A percentile compares a stretch with the other conserved stretches of the same genome.
These are phyloP conservation scores for Limnanthes douglasii DNA, from an alignment of 345 rosid genomes.

Conservation along the genomic window DNA sequence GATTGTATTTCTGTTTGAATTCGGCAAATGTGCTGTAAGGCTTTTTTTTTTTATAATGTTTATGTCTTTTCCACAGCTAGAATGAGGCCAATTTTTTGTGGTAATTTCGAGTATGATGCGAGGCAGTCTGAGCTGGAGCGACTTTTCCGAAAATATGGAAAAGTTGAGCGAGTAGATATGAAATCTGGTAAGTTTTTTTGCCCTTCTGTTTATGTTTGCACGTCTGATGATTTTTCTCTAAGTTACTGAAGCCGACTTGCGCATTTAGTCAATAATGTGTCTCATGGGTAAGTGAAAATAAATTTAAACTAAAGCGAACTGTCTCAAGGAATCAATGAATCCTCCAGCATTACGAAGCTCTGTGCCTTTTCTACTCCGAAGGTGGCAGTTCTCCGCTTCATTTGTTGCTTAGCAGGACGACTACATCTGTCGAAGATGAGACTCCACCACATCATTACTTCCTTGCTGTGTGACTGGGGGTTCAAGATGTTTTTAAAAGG, in stretches of 20 bases:
- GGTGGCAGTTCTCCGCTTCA: slow-evolving; percentile 2
- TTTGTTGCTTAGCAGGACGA: slow-evolving; percentile 4
- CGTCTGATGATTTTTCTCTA: neutral
- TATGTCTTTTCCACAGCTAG: too few species aligned
- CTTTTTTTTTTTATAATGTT: too few species aligned
- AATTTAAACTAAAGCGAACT: neutral
- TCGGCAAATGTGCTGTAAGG: too few species aligned
- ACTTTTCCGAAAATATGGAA: slow-evolving; percentile 74
- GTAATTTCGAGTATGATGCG: slow-evolving; percentile 88
- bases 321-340: slow-evolving; percentile 1
- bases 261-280: too few species aligned
- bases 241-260: too few species aligned
- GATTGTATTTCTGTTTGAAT: too few species aligned
- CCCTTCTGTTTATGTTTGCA: neutral
- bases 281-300: too few species aligned
- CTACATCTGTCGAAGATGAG: slow-evolving; percentile 2
- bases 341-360: slow-evolving; percentile 4
- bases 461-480: slow-evolving; percentile 40
- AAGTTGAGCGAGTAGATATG: slow-evolving; percentile 86
- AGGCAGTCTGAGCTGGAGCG: slow-evolving; percentile 75
- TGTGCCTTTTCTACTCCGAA: neutral
- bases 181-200: slow-evolving; percentile 61
- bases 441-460: slow-evolving; percentile 9
- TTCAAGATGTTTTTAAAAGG: slow-evolving; percentile 22
- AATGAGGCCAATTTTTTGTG: slow-evolving; percentile 88